These are phyloP conservation scores for Rhizopogon sp. DNA, from an alignment of 768 basidiomycete species.

Conservation along the genomic window DNA sequence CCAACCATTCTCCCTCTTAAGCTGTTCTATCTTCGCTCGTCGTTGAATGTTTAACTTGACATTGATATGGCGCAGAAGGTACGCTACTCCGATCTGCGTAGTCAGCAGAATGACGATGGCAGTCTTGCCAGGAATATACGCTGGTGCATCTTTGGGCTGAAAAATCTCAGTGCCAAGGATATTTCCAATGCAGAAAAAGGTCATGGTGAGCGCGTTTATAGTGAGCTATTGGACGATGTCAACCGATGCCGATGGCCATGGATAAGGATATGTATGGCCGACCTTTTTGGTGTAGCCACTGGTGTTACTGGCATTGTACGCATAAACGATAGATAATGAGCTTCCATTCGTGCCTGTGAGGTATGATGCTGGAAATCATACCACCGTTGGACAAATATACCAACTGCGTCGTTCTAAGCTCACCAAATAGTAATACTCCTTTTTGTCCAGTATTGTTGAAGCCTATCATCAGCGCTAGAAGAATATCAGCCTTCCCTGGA, in stretches of 20 bases:
- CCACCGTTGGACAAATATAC: background rate
- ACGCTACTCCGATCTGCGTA: constrained; percentile 15
- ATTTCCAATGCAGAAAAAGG: constrained; percentile 16
- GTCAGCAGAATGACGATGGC: constrained; percentile 25
- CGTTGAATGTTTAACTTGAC: constrained; percentile 17
- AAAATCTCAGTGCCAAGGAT: constrained; percentile 21
- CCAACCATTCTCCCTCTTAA: constrained; percentile 16
- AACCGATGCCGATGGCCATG: background rate
- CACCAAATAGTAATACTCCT: constrained; percentile 16
- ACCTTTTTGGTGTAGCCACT: constrained; percentile 25
- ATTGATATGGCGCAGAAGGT: constrained; percentile 16
- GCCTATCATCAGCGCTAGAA: constrained; percentile 17
- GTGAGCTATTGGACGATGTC: constrained; percentile 7
- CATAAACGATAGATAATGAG: constrained; percentile 19
- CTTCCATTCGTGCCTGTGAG: constrained; percentile 20
- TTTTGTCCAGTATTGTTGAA: constrained; percentile 16
- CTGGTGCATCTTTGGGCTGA: constrained; percentile 17
- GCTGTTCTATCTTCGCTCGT: constrained; percentile 8
- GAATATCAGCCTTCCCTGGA: background rate
- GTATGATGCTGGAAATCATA: constrained; percentile 10
- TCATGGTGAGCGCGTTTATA: constrained; percentile 15
- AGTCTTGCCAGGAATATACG: constrained; percentile 30
- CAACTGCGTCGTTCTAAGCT: background rate
- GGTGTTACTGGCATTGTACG: constrained; percentile 22
- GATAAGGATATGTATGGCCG: background rate